Conservation (phyloP, 2,329 filamentous ascomycete species). For the Phialophora chinensis region DNA sequence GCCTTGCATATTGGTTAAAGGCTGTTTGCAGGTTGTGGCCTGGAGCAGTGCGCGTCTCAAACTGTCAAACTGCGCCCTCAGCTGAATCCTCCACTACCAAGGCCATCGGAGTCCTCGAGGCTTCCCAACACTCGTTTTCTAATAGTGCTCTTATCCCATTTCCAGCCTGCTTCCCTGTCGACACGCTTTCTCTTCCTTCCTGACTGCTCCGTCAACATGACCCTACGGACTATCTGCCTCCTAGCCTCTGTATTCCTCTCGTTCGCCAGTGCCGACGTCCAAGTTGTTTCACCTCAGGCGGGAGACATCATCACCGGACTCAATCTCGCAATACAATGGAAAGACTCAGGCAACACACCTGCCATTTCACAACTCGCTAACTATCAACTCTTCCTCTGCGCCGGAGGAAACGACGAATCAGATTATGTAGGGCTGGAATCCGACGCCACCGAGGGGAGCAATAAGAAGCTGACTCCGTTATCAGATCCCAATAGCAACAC, state of each 20-base stretch:
- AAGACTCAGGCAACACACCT: constrained; percentile 60
- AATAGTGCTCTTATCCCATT: background rate
- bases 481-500: constrained; percentile 50
- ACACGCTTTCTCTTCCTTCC: background rate
- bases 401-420: constrained; percentile 61
- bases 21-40: constrained; percentile 6
- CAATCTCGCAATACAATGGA: constrained; percentile 62
- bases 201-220: constrained; percentile 27
- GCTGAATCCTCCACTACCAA: constrained; percentile 12
- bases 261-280: constrained; percentile 56
- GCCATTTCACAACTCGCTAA: constrained; percentile 56
- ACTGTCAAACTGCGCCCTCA: constrained; percentile 24
- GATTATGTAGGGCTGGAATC: constrained; percentile 50
- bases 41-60: constrained; percentile 13
- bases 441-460: background rate
- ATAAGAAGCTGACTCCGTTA: constrained; percentile 18
- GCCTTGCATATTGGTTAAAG: constrained; percentile 11
- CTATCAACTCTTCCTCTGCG: constrained; percentile 66
- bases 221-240: constrained; percentile 31
- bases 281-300: constrained; percentile 60
- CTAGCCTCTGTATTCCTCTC: constrained; percentile 25
- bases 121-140: constrained; percentile 10
- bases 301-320: constrained; percentile 59
- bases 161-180: background rate
- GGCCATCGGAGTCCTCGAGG: constrained; percentile 11